phyloP scores from a whole-genome alignment of 139 green algal genomes.

The Pleodorina starrii region DNA sequence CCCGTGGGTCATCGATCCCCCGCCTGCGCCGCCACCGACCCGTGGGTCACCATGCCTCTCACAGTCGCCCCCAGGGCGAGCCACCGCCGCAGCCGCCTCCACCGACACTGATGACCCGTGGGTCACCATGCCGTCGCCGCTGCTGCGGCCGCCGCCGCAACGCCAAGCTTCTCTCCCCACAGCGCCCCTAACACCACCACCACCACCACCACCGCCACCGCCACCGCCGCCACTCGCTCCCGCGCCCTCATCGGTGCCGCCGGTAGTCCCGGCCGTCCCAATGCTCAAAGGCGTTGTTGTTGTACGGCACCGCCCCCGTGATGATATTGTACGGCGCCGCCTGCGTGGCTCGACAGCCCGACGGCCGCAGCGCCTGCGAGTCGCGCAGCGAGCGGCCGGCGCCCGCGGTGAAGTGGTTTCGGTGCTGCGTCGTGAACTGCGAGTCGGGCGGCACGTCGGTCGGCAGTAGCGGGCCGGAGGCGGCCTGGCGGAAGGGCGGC shows the following conservation, averaged over 20 bases:
- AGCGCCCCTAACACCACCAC: too few species aligned
- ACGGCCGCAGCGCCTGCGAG: neutral
- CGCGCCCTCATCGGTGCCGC: slow-evolving; percentile 20
- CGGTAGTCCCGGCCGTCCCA: slow-evolving; percentile 44
- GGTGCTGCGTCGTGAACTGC: slow-evolving; percentile 5
- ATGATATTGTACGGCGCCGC: slow-evolving; percentile 41
- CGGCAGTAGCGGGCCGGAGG: slow-evolving; percentile 22
- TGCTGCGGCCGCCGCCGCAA: too few species aligned
- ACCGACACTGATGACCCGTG: too few species aligned
- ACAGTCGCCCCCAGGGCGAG: too few species aligned
- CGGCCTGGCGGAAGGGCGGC: neutral
- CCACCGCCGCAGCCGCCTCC: too few species aligned
- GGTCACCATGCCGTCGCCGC: too few species aligned
- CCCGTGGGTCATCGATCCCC: too few species aligned
- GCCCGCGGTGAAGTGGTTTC: neutral
- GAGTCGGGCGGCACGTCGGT: neutral
- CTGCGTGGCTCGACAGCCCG: neutral
- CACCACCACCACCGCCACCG: too few species aligned
- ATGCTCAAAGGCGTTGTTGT: slow-evolving; percentile 39
- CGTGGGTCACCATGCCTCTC: too few species aligned
- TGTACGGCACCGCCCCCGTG: slow-evolving; percentile 2
- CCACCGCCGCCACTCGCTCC: neutral
- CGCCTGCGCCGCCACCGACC: too few species aligned
- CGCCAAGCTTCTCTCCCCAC: too few species aligned
- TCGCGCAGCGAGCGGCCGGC: neutral